Evolutionary conservation across 495 filamentous ascomycete species (phyloP).

Genomic region (Hypoxylon fuscum): DNA sequence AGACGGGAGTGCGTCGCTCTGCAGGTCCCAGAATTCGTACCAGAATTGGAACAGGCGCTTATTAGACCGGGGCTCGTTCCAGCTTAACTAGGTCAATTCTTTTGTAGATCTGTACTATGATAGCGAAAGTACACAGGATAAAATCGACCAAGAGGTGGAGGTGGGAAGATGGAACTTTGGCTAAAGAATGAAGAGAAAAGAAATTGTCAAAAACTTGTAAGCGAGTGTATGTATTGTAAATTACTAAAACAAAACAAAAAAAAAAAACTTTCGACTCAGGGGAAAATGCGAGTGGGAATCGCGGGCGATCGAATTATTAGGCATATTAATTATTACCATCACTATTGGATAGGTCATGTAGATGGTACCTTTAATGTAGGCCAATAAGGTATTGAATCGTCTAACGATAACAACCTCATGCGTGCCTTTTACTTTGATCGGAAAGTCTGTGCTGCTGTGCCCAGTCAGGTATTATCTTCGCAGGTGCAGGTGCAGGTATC

Average conservation of each 20-base stretch:
- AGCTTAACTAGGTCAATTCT: slow-evolving; percentile 9
- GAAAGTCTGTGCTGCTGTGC: slow-evolving; percentile 37
- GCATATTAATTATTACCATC: slow-evolving; percentile 22
- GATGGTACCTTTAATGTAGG: too few species aligned
- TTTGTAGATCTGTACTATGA: slow-evolving; percentile 11
- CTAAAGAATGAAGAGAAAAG: slow-evolving; percentile 18
- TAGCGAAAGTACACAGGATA: background rate
- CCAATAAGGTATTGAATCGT: slow-evolving; percentile 33
- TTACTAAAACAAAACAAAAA: slow-evolving; percentile 6
- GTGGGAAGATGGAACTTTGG: slow-evolving; percentile 18
- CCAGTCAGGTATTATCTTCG: too few species aligned
- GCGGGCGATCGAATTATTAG: slow-evolving; percentile 37
- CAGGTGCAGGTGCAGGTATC: too few species aligned
- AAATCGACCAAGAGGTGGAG: slow-evolving; percentile 15
- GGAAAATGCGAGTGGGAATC: slow-evolving; percentile 31
- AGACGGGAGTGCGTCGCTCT: too few species aligned
- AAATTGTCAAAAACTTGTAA: background rate
- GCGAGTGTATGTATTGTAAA: slow-evolving; percentile 9
- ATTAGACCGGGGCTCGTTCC: slow-evolving; percentile 18
- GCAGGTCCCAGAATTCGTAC: slow-evolving; percentile 37
- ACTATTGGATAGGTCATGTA: slow-evolving; percentile 34
- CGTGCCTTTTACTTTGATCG: slow-evolving; percentile 24
- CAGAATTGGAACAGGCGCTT: slow-evolving; percentile 23
- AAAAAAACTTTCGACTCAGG: slow-evolving; percentile 27
- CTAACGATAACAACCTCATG: slow-evolving; percentile 27